These are phyloP conservation scores for Trichothecium sympodiale DNA, from an alignment of 2,329 filamentous ascomycete species.

Conservation along the genomic window DNA sequence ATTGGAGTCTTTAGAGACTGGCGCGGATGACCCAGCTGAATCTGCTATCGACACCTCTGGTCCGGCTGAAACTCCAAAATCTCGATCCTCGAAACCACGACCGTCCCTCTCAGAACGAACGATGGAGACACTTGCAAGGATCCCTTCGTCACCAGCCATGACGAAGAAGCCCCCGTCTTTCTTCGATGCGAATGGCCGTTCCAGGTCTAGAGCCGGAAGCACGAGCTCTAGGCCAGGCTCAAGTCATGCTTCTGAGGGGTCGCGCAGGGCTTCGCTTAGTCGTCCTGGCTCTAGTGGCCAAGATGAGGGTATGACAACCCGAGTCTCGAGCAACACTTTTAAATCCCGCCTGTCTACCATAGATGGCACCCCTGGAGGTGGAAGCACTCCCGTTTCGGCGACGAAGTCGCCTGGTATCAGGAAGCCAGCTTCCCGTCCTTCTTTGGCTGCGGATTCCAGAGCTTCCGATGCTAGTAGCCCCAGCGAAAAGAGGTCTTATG, in stretches of 20 bases:
- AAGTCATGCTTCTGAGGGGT: constrained; percentile 52
- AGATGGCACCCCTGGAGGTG: constrained; percentile 30
- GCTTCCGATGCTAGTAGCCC: constrained; percentile 13
- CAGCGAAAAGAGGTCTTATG: constrained; percentile 20
- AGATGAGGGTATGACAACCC: constrained; percentile 31
- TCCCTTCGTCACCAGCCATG: constrained; percentile 67
- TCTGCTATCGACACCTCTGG: background rate
- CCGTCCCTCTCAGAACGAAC: constrained; percentile 73
- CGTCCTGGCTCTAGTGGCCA: constrained; percentile 45
- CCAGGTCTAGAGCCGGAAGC: constrained; percentile 35
- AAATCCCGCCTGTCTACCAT: constrained; percentile 30
- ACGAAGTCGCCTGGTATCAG: constrained; percentile 14
- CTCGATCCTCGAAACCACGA: constrained; percentile 16
- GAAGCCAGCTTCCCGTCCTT: constrained; percentile 12
- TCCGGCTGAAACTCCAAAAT: constrained; percentile 3
- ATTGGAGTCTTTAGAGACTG: constrained; percentile 1
- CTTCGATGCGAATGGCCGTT: constrained; percentile 50
- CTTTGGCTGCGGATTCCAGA: constrained; percentile 13
- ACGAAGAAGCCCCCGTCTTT: constrained; percentile 55
- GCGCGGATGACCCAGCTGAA: background rate
- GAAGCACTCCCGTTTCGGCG: constrained; percentile 9
- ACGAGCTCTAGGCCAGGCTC: constrained; percentile 40
- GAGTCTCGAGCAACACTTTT: constrained; percentile 31
- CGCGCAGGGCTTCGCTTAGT: constrained; percentile 38
- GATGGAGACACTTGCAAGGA: constrained; percentile 67